phyloP scores from a whole-genome alignment of 176 grass and related monocot species.

The Secale cereale region DNA sequence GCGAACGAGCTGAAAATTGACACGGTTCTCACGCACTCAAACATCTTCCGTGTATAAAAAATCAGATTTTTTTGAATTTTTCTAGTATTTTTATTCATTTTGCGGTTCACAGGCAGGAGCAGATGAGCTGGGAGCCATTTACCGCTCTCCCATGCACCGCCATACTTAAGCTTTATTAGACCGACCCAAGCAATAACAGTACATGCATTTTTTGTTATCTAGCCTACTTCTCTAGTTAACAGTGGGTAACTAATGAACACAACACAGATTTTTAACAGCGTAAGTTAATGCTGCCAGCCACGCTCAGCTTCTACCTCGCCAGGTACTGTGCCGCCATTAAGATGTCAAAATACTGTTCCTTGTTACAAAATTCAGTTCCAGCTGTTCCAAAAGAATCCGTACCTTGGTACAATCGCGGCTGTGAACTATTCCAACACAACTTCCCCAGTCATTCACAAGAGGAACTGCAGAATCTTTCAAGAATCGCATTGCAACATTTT shows the following conservation, averaged over 20 bases:
- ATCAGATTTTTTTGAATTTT: too few species aligned
- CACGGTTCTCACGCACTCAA: too few species aligned
- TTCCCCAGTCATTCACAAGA: slow-evolving; percentile 84
- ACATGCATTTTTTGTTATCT: not conserved
- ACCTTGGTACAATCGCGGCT: slow-evolving; percentile 72
- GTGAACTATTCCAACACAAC: slow-evolving; percentile 80
- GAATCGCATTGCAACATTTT: slow-evolving; percentile 69
- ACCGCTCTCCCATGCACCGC: not conserved
- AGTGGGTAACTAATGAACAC: not conserved
- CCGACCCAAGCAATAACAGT: not conserved
- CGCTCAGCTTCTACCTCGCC: not conserved
- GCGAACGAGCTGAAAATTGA: too few species aligned
- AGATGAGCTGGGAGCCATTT: too few species aligned
- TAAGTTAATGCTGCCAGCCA: not conserved
- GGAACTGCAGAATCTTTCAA: slow-evolving; percentile 59
- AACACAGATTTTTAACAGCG: not conserved
- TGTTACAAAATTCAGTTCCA: not conserved
- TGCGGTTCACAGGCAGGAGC: too few species aligned
- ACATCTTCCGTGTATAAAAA: too few species aligned
- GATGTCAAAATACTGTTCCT: slow-evolving; percentile 15
- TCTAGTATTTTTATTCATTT: too few species aligned
- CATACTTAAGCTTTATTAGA: not conserved
- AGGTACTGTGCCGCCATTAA: too few species aligned
- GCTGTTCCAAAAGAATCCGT: not conserved
- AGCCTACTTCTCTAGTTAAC: too few species aligned